Conservation (phyloP, 345 rosid genomes). For the Aquilaria yunnanensis region DNA sequence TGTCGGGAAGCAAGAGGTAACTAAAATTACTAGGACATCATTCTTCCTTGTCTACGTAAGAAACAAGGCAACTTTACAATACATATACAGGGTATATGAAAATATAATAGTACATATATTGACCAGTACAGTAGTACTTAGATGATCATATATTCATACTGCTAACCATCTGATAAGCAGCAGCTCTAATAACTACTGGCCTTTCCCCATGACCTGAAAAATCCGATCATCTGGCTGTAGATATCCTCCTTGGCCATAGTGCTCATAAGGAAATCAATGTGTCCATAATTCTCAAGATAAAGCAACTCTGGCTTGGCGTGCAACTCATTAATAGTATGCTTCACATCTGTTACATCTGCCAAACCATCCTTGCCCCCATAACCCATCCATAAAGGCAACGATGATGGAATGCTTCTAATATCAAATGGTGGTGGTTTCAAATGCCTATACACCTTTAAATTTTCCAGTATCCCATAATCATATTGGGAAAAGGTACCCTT, state of each 20-base stretch:
- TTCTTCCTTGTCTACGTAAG: too few species aligned
- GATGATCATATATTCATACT: too few species aligned
- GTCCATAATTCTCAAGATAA: conserved; percentile 73
- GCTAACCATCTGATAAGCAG: background rate
- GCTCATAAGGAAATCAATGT: conserved; percentile 60
- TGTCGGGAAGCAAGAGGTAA: too few species aligned
- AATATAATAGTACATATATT: too few species aligned
- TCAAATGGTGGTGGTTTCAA: conserved; percentile 63
- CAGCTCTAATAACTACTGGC: conserved; percentile 31
- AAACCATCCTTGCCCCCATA: conserved; percentile 76
- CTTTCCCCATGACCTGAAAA: conserved; percentile 49
- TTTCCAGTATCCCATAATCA: conserved; percentile 72
- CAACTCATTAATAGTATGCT: conserved; percentile 56
- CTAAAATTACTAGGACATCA: too few species aligned
- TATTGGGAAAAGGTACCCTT: conserved; percentile 69
- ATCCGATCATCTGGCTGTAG: conserved; percentile 46
- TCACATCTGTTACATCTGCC: conserved; percentile 61
- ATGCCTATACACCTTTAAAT: conserved; percentile 47
- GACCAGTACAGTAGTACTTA: too few species aligned
- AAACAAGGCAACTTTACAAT: too few species aligned
- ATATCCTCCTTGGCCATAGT: conserved; percentile 56
- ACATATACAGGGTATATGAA: too few species aligned
- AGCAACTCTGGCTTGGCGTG: conserved; percentile 50
- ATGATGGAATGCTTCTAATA: conserved; percentile 51
- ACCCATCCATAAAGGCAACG: conserved; percentile 84